A percentile compares a stretch with the other conserved stretches of the same genome.
These are phyloP conservation scores for Elsinoe australis DNA, from an alignment of 2,329 filamentous ascomycete species.

Conservation along the genomic window DNA sequence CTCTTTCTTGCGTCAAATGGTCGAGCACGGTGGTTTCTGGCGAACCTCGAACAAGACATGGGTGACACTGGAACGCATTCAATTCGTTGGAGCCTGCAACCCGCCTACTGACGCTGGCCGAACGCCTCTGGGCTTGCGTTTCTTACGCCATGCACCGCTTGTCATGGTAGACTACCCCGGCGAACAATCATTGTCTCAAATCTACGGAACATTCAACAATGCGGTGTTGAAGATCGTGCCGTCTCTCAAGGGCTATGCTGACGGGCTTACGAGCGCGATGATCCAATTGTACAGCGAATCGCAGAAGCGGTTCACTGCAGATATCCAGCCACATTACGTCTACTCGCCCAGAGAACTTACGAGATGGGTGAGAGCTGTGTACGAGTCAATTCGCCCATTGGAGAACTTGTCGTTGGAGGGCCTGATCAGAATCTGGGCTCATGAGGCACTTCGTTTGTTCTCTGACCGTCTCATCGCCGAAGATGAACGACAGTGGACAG, in stretches of 20 bases:
- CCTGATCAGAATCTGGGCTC: constrained; percentile 92
- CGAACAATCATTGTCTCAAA: constrained; percentile 87
- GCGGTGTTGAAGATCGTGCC: constrained; percentile 96
- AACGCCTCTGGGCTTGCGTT: constrained; percentile 86
- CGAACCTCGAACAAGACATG: constrained; percentile 93
- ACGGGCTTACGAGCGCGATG: constrained; percentile 93
- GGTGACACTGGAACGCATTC: constrained; percentile 95
- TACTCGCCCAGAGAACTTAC: constrained; percentile 99
- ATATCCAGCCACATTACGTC: constrained; percentile 97
- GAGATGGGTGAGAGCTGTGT: constrained; percentile 93
- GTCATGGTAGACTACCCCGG: constrained; percentile 99
- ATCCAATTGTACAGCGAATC: constrained; percentile 93
- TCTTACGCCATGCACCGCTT: constrained; percentile 92
- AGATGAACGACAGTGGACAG: constrained; percentile 91
- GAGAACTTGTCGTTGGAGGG: constrained; percentile 85
- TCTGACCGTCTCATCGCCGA: constrained; percentile 93
- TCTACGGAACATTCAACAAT: constrained; percentile 96
- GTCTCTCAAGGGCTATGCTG: constrained; percentile 86
- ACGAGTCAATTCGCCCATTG: constrained; percentile 89
- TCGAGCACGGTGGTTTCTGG: constrained; percentile 99
- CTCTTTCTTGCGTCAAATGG: constrained; percentile 91
- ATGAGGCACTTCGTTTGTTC: constrained; percentile 92
- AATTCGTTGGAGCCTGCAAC: constrained; percentile 98
- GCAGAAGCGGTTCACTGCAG: constrained; percentile 85
- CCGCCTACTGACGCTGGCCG: constrained; percentile 94